phyloP scores from a whole-genome alignment of 1,284 basidiomycete genomes.

The Heterobasidion irregulare region DNA sequence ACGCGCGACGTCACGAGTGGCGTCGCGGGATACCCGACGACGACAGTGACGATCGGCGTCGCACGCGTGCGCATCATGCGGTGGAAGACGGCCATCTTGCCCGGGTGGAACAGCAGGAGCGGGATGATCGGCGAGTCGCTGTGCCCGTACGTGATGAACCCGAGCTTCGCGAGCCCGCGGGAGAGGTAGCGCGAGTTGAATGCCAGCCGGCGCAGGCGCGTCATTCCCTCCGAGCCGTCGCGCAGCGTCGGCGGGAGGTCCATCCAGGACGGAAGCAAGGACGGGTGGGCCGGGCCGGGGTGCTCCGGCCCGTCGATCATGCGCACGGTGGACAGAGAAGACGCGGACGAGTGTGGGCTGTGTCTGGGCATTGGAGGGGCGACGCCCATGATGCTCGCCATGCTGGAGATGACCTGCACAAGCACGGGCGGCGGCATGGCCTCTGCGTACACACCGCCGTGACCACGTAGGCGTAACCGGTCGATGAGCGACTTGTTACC shows the following conservation, averaged over 20 bases:
- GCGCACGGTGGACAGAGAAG: slow-evolving; percentile 20
- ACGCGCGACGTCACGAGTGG: slow-evolving; percentile 87
- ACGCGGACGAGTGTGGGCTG: slow-evolving; percentile 22
- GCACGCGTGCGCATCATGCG: slow-evolving; percentile 81
- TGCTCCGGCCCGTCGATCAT: slow-evolving; percentile 32
- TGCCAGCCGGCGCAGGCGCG: slow-evolving; percentile 80
- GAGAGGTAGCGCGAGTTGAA: slow-evolving; percentile 96
- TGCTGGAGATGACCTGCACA: slow-evolving; percentile 86
- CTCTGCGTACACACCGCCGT: slow-evolving; percentile 87
- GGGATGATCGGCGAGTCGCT: slow-evolving; percentile 92
- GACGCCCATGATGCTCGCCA: slow-evolving; percentile 96
- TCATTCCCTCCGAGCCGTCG: slow-evolving; percentile 78
- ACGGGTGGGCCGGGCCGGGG: slow-evolving; percentile 59
- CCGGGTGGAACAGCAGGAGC: slow-evolving; percentile 88
- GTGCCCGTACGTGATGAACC: slow-evolving; percentile 95
- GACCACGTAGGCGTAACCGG: slow-evolving; percentile 74
- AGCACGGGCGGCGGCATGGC: slow-evolving; percentile 88
- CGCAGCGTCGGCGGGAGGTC: slow-evolving; percentile 59
- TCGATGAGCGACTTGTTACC: slow-evolving; percentile 79
- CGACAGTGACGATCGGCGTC: slow-evolving; percentile 82
- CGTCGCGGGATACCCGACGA: slow-evolving; percentile 91
- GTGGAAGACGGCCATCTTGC: slow-evolving; percentile 86
- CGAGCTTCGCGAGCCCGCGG: slow-evolving; percentile 82
- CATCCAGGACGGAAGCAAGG: slow-evolving; percentile 64
- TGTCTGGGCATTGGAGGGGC: slow-evolving; percentile 24